A percentile compares a stretch with the other conserved stretches of the same genome.
phyloP scores from a whole-genome alignment of 2,329 filamentous ascomycete species.

The Fusarium cyanostomum region DNA sequence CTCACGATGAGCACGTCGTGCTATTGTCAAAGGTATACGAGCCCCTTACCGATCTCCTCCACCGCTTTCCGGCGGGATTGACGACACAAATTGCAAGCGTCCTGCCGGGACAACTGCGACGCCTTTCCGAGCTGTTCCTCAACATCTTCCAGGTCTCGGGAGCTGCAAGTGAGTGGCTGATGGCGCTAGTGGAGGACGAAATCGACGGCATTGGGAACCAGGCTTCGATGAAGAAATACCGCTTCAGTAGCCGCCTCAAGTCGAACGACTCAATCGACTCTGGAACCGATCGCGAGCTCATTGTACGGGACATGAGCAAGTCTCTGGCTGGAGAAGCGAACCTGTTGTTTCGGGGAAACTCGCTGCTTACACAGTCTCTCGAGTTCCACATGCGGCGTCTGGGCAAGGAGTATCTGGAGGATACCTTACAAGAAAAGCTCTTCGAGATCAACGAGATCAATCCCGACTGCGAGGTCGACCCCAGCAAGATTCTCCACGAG shows the following conservation, averaged over 20 bases:
- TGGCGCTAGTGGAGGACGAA: slow-evolving; percentile 92
- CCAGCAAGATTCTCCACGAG: slow-evolving; percentile 70
- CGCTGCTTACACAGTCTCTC: slow-evolving; percentile 88
- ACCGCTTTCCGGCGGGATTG: slow-evolving; percentile 83
- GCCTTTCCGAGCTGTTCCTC: slow-evolving; percentile 84
- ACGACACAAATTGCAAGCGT: slow-evolving; percentile 85
- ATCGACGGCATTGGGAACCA: slow-evolving; percentile 93
- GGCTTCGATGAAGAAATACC: slow-evolving; percentile 75
- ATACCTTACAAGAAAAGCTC: slow-evolving; percentile 85
- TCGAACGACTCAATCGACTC: slow-evolving; percentile 75
- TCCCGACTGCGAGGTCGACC: slow-evolving; percentile 94
- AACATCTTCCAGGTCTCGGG: slow-evolving; percentile 97
- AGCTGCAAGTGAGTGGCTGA: slow-evolving; percentile 86
- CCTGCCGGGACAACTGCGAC: slow-evolving; percentile 79
- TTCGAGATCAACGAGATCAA: slow-evolving; percentile 90
- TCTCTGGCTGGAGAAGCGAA: slow-evolving; percentile 89
- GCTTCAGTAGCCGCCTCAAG: slow-evolving; percentile 75
- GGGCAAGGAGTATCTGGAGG: slow-evolving; percentile 91
- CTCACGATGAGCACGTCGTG: slow-evolving; percentile 89
- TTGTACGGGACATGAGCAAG: slow-evolving; percentile 81
- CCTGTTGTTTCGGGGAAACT: slow-evolving; percentile 93
- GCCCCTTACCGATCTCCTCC: slow-evolving; percentile 81
- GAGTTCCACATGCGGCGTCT: slow-evolving; percentile 96
- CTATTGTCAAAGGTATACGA: slow-evolving; percentile 87
- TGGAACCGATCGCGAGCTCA: slow-evolving; percentile 71